These are phyloP conservation scores for Apophysomyces sp. DNA, from an alignment of 371 early-diverging fungal species.

Conservation along the genomic window DNA sequence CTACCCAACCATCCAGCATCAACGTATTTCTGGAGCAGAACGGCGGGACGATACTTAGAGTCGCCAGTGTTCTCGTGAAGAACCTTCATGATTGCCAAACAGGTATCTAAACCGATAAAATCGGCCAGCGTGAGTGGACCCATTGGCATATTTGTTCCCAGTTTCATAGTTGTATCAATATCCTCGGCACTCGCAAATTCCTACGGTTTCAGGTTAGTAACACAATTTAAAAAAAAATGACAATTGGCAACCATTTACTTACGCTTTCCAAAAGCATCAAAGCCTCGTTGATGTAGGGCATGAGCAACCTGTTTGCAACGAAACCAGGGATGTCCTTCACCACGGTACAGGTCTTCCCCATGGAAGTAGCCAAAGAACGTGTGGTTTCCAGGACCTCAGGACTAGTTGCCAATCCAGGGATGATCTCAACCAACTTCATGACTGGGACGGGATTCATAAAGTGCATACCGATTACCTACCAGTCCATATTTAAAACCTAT, in stretches of 20 bases:
- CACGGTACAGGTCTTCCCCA: constrained; percentile 93
- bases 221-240: neutral
- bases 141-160: constrained; percentile 97
- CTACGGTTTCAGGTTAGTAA: constrained; percentile 35
- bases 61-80: constrained; percentile 95
- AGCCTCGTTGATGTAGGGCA: constrained; percentile 99
- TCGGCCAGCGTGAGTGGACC: constrained; percentile 97
- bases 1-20: constrained; percentile 98
- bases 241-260: constrained; percentile 14
- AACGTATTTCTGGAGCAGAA: constrained; percentile 91
- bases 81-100: constrained; percentile 95
- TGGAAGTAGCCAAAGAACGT: constrained; percentile 70
- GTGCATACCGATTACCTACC: constrained; percentile 86
- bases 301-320: constrained; percentile 94
- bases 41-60: constrained; percentile 93
- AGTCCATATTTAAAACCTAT: too few species aligned
- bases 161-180: constrained; percentile 97
- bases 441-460: constrained; percentile 97
- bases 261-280: constrained; percentile 85
- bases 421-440: constrained; percentile 97
- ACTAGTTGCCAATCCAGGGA: constrained; percentile 90
- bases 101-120: constrained; percentile 97
- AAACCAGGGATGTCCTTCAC: constrained; percentile 95
- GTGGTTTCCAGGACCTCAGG: constrained; percentile 71
- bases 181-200: constrained; percentile 92